These are phyloP conservation scores for Ustilago bromivora DNA, from an alignment of 1,284 basidiomycete genomes.

Conservation along the genomic window DNA sequence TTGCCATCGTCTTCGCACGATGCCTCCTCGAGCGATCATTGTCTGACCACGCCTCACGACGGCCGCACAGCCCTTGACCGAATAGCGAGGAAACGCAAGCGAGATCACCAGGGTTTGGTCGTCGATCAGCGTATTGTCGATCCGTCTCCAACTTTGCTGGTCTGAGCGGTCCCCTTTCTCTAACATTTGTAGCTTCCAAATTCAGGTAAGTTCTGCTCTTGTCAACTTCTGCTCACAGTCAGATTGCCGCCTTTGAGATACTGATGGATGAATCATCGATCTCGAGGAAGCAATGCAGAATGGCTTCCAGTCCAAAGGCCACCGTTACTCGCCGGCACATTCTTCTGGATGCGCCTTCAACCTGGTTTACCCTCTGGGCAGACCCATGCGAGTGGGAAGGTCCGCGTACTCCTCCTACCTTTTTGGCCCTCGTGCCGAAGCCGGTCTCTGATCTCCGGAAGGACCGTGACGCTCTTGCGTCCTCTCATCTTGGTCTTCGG, in stretches of 20 bases:
- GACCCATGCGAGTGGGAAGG: conserved; percentile 67
- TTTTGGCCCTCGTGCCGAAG: conserved; percentile 35
- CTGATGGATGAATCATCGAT: not conserved
- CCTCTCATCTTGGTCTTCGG: conserved; percentile 5
- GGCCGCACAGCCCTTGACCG: not conserved
- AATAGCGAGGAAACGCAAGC: conserved; percentile 35
- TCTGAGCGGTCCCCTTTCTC: not conserved
- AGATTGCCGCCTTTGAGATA: not conserved
- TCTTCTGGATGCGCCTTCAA: conserved; percentile 14
- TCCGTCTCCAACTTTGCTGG: not conserved
- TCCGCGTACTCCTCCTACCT: conserved; percentile 67
- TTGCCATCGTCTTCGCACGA: conserved; percentile 46
- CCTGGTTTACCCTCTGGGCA: conserved; percentile 25
- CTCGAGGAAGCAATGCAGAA: not conserved
- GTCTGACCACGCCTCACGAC: not conserved
- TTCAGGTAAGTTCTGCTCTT: conserved; percentile 31
- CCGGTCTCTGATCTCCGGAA: conserved; percentile 43
- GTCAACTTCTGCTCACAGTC: not conserved
- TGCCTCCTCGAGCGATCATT: conserved; percentile 31
- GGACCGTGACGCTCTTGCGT: conserved; percentile 23
- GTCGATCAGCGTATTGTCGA: not conserved
- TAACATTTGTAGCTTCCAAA: not conserved
- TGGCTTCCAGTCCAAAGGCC: conserved; percentile 65
- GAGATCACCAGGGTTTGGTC: conserved; percentile 25
- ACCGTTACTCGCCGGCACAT: conserved; percentile 63